A percentile compares a stretch with the other conserved stretches of the same genome.
Evolutionary conservation across 306 rosid species (phyloP).

Genomic region (Astragalus membranaceus): DNA sequence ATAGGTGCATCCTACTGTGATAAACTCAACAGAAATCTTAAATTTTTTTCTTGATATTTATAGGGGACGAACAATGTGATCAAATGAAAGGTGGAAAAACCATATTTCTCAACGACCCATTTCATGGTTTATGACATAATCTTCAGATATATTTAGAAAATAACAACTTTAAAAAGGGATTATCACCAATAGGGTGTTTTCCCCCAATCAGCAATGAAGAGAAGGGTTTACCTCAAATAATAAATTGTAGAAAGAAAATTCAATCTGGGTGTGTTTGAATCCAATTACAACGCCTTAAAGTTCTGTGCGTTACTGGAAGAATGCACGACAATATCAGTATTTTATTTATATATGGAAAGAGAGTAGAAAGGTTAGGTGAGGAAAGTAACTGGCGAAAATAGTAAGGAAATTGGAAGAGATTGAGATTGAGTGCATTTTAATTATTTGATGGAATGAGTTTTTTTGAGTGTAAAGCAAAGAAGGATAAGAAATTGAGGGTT

Average conservation of each 20-base stretch:
- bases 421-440: conserved; percentile 40
- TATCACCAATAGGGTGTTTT: neutral
- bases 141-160: conserved; percentile 1
- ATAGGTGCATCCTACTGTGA: neutral
- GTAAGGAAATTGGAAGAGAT: conserved; percentile 20
- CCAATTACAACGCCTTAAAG: conserved; percentile 13
- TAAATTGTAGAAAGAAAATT: neutral
- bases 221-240: conserved; percentile 20
- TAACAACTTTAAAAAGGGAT: neutral
- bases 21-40: neutral
- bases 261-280: conserved; percentile 28
- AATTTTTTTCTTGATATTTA: neutral
- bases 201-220: conserved; percentile 1
- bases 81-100: conserved; percentile 15
- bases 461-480: conserved; percentile 29
- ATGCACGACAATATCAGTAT: neutral
- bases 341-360: neutral
- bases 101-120: conserved; percentile 17
- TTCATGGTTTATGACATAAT: conserved; percentile 9
- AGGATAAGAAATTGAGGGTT: conserved; percentile 27
- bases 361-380: conserved; percentile 35
- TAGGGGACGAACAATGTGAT: conserved; percentile 28
- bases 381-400: conserved; percentile 22
- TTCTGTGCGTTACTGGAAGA: conserved; percentile 7
- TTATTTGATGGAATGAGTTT: conserved; percentile 18